A percentile compares a stretch with the other conserved stretches of the same genome.
Evolutionary conservation across 2,329 filamentous ascomycete species (phyloP).

Genomic region (Pseudogymnoascus sp.): DNA sequence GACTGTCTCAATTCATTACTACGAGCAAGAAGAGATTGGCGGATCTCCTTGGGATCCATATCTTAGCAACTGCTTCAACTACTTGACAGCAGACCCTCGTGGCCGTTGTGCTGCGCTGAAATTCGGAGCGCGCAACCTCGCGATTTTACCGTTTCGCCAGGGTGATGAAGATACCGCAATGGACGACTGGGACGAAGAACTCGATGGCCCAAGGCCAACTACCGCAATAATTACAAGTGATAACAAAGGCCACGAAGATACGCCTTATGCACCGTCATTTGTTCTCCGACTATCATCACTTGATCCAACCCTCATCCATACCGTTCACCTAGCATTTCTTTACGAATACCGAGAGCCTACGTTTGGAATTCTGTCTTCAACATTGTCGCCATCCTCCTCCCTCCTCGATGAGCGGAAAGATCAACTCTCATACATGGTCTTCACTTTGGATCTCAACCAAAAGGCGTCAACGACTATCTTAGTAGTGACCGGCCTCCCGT

Average conservation of each 20-base stretch:
- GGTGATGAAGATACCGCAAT: constrained; percentile 80
- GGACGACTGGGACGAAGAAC: constrained; percentile 79
- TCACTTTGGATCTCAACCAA: constrained; percentile 89
- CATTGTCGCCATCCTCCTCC: constrained; percentile 61
- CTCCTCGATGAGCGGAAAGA: constrained; percentile 72
- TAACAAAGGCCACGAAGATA: constrained; percentile 33
- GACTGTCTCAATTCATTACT: constrained; percentile 94
- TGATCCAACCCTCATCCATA: constrained; percentile 78
- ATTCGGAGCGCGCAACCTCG: constrained; percentile 80
- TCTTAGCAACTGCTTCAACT: constrained; percentile 67
- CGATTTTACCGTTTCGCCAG: constrained; percentile 88
- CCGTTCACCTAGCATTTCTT: constrained; percentile 84
- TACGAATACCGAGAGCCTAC: constrained; percentile 97
- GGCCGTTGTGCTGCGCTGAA: constrained; percentile 91
- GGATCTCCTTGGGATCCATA: constrained; percentile 74
- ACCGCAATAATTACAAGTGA: constrained; percentile 28
- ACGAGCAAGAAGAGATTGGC: constrained; percentile 85
- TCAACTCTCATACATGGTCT: constrained; percentile 82
- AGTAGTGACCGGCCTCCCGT: constrained; percentile 75
- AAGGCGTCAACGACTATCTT: constrained; percentile 87
- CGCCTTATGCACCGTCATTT: constrained; percentile 84
- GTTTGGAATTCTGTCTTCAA: constrained; percentile 85
- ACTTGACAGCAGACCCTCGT: constrained; percentile 78
- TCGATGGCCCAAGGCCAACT: constrained; percentile 57
- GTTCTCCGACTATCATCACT: constrained; percentile 83